Percentiles rank a stretch among this genome's conserved stretches.
phyloP scores from a whole-genome alignment of 2,329 filamentous ascomycete genomes.

The Pseudonectria foliicola region DNA sequence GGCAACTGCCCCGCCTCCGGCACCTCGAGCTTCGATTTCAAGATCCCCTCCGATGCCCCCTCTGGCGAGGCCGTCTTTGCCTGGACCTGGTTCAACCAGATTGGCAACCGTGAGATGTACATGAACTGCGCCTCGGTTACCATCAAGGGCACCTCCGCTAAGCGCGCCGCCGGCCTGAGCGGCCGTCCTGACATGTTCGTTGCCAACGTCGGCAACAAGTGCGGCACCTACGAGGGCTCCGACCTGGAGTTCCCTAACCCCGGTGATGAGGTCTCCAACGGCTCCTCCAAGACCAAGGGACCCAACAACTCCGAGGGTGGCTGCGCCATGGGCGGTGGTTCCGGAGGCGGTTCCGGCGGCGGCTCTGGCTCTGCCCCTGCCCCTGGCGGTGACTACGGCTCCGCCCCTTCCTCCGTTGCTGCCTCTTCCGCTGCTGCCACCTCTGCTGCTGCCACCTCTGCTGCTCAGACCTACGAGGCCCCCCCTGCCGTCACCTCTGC shows the following conservation, averaged over 20 bases:
- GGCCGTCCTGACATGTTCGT: conserved; percentile 61
- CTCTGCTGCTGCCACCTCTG: conserved; percentile 4
- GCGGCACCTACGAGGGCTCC: conserved; percentile 48
- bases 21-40: conserved; percentile 54
- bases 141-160: conserved; percentile 38
- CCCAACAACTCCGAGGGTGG: conserved; percentile 31
- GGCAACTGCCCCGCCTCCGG: conserved; percentile 43
- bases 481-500: conserved; percentile 15
- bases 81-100: conserved; percentile 72
- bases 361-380: conserved; percentile 5
- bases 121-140: conserved; percentile 74
- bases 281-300: conserved; percentile 27
- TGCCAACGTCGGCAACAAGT: conserved; percentile 58
- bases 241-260: conserved; percentile 61
- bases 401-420: conserved; percentile 6
- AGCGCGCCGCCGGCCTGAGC: conserved; percentile 37
- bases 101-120: conserved; percentile 79
- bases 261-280: conserved; percentile 45
- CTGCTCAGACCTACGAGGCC: conserved; percentile 17
- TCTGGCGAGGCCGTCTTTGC: conserved; percentile 56
- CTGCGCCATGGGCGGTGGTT: conserved; percentile 14
- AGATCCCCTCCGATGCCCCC: conserved; percentile 57
- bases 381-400: conserved; percentile 7
- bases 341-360: conserved; percentile 9
- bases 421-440: conserved; percentile 10